phyloP scores from a whole-genome alignment of 371 early-diverging fungal genomes.

The Actinomortierella ambigua region DNA sequence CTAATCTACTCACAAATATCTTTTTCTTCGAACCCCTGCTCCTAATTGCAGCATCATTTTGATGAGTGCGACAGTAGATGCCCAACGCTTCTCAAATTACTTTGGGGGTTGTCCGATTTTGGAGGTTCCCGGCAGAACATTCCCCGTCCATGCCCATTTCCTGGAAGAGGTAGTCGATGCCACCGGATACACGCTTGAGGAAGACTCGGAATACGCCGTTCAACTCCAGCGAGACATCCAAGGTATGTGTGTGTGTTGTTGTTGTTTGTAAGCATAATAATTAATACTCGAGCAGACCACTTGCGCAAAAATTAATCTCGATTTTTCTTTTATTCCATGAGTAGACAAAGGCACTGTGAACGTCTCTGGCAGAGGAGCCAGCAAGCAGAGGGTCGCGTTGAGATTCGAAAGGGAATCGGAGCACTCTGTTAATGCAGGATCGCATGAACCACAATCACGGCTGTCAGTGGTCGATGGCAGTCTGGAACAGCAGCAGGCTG shows the following conservation, averaged over 20 bases:
- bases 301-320: background rate
- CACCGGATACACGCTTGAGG: constrained; percentile 62
- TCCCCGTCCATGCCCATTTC: constrained; percentile 75
- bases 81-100: constrained; percentile 66
- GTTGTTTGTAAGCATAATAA: background rate
- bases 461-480: constrained; percentile 12
- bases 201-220: constrained; percentile 62
- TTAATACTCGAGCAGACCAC: background rate
- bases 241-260: constrained; percentile 11
- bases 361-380: constrained; percentile 56
- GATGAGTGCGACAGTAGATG: constrained; percentile 88
- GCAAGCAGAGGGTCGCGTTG: constrained; percentile 51
- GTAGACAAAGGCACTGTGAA: constrained; percentile 51
- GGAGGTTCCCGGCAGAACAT: constrained; percentile 81
- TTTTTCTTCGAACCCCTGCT: too few relatives aligned
- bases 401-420: constrained; percentile 51
- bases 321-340: background rate
- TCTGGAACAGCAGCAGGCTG: constrained; percentile 19
- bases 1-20: too few relatives aligned
- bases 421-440: constrained; percentile 29
- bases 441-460: constrained; percentile 28
- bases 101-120: constrained; percentile 72
- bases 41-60: constrained; percentile 67
- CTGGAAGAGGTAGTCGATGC: constrained; percentile 76
- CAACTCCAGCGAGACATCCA: constrained; percentile 33